A percentile compares a stretch with the other conserved stretches of the same genome.
phyloP scores from a whole-genome alignment of 2,329 filamentous ascomycete genomes.

The Fusarium sp. region DNA sequence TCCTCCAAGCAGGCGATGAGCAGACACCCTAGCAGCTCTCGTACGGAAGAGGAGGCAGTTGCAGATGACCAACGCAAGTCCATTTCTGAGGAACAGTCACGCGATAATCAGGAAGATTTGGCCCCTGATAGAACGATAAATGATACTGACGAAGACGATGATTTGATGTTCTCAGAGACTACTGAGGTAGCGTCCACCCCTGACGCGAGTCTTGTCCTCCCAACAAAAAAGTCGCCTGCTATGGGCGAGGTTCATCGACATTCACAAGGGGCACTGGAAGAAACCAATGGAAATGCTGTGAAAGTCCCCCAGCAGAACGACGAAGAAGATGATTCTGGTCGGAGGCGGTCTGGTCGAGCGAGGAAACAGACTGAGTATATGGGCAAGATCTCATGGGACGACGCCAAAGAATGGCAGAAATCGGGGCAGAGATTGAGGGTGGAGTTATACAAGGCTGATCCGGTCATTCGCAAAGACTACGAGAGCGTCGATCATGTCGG shows the following conservation, averaged over 20 bases:
- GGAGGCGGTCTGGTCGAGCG: conserved; percentile 41
- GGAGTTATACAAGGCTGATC: conserved; percentile 17
- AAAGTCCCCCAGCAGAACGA: not conserved
- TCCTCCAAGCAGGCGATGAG: not conserved
- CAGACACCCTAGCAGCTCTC: not conserved
- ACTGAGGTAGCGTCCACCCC: not conserved
- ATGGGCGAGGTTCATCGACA: not conserved
- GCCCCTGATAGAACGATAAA: conserved; percentile 2
- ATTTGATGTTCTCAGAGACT: conserved; percentile 22
- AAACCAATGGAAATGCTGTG: not conserved
- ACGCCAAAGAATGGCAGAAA: conserved; percentile 28
- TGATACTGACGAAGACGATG: conserved; percentile 40
- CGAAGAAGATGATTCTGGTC: conserved; percentile 17
- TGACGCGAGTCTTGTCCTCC: not conserved
- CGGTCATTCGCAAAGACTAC: conserved; percentile 9
- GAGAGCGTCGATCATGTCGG: conserved; percentile 1
- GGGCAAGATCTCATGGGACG: conserved; percentile 45
- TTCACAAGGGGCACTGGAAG: not conserved
- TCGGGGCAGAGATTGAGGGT: conserved; percentile 15
- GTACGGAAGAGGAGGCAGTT: not conserved
- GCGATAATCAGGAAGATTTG: not conserved
- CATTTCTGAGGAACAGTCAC: not conserved
- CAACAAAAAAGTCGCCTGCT: not conserved
- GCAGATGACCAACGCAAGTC: not conserved
- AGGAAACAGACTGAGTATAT: conserved; percentile 45